These are phyloP conservation scores for Dactylellina leptospora DNA, from an alignment of 2,329 filamentous ascomycete species.

Conservation along the genomic window DNA sequence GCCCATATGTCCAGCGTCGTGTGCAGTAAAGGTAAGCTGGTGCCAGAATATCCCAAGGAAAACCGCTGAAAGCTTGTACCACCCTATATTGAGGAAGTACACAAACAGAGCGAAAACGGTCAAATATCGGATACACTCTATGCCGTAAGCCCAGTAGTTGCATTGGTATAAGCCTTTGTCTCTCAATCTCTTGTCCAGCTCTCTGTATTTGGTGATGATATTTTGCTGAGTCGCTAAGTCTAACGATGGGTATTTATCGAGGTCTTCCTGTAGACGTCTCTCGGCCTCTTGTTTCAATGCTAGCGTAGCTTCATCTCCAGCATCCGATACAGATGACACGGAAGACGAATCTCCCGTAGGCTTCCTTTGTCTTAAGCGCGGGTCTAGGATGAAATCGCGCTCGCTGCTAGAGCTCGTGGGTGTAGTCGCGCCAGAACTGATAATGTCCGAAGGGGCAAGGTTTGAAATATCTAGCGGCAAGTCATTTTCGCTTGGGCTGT, in stretches of 20 bases:
- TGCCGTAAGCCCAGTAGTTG: constrained; percentile 80
- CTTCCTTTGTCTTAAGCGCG: constrained; percentile 51
- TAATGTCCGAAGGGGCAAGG: constrained; percentile 20
- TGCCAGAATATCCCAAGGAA: constrained; percentile 90
- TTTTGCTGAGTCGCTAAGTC: constrained; percentile 76
- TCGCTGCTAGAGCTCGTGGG: constrained; percentile 57
- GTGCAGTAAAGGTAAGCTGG: constrained; percentile 89
- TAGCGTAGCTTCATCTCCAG: constrained; percentile 62
- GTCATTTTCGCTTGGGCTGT: constrained; percentile 34
- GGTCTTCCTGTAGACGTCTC: constrained; percentile 67
- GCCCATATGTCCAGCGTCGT: constrained; percentile 96
- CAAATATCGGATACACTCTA: constrained; percentile 77
- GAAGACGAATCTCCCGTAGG: constrained; percentile 22
- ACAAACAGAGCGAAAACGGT: constrained; percentile 72
- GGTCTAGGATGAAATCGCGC: constrained; percentile 55
- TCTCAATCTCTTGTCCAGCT: constrained; percentile 74
- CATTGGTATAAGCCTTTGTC: constrained; percentile 82
- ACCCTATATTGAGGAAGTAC: constrained; percentile 69
- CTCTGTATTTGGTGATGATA: constrained; percentile 83
- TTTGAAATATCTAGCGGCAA: constrained; percentile 3
- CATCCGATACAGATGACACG: constrained; percentile 59
- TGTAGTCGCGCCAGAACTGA: constrained; percentile 46
- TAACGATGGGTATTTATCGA: constrained; percentile 80
- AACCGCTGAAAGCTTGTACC: constrained; percentile 75
- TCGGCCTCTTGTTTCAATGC: constrained; percentile 41